Conservation (phyloP, 192 early-diverging fungal genomes). For the Coemansia sp. region DNA sequence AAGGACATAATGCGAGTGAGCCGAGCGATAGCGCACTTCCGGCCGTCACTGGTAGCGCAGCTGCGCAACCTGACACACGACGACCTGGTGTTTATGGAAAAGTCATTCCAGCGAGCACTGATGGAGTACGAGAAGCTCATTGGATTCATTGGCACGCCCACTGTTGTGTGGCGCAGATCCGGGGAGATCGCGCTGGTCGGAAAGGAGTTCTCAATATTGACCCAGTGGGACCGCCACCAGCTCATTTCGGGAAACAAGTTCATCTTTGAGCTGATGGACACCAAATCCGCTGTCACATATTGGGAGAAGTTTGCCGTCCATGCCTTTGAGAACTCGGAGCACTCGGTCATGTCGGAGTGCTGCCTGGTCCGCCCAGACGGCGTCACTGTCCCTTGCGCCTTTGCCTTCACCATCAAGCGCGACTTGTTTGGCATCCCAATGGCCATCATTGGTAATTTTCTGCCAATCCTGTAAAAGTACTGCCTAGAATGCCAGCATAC, state of each 20-base stretch:
- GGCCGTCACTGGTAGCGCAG: conserved; percentile 89
- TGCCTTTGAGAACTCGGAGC: conserved; percentile 91
- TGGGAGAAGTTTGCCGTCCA: conserved; percentile 93
- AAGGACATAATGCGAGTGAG: conserved; percentile 87
- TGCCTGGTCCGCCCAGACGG: conserved; percentile 73
- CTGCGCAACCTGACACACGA: conserved; percentile 94
- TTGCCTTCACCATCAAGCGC: conserved; percentile 95
- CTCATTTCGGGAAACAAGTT: conserved; percentile 57
- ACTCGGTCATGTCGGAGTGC: conserved; percentile 86
- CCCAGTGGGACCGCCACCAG: conserved; percentile 85
- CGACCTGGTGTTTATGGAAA: conserved; percentile 95
- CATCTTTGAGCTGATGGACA: conserved; percentile 83
- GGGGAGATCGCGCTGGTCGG: conserved; percentile 95
- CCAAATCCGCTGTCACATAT: conserved; percentile 87
- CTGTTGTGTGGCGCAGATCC: conserved; percentile 94
- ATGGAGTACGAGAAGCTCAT: conserved; percentile 96
- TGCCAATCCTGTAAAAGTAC: conserved; percentile 47
- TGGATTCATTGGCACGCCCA: conserved; percentile 90
- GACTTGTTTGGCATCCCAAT: conserved; percentile 95
- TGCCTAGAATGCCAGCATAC: not conserved
- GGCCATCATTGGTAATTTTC: conserved; percentile 75
- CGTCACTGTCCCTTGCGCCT: conserved; percentile 79
- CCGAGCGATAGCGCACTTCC: conserved; percentile 81
- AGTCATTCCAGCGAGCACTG: conserved; percentile 91
- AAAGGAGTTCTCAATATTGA: conserved; percentile 93